Percentiles rank a stretch among this genome's conserved stretches.
These are phyloP conservation scores for Hansenula sp. DNA, from an alignment of 1,139 yeast genomes.

Conservation along the genomic window DNA sequence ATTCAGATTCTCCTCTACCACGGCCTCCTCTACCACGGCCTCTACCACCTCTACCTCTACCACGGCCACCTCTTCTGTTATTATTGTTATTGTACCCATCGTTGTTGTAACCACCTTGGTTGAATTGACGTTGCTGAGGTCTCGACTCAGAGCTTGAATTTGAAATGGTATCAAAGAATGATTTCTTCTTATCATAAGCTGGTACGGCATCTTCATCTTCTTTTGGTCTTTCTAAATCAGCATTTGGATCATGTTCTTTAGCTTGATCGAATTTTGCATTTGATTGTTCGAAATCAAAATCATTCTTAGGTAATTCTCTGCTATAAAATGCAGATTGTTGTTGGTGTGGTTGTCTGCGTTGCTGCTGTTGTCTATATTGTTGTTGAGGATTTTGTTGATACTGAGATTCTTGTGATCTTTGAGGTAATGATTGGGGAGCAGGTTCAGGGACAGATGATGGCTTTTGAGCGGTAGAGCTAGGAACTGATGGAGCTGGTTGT, in stretches of 20 bases:
- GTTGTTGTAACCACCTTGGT: constrained; percentile 19
- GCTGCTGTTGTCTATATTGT: constrained; percentile 16
- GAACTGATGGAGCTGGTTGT: too few relatives aligned
- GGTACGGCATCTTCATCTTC: constrained; percentile 18
- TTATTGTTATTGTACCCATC: constrained; percentile 44
- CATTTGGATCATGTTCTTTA: constrained; percentile 9
- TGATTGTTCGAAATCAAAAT: constrained; percentile 63
- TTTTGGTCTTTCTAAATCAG: constrained; percentile 8
- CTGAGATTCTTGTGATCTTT: constrained; percentile 9
- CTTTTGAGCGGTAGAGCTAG: too few relatives aligned
- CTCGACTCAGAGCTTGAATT: constrained; percentile 40
- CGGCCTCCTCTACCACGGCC: constrained; percentile 30
- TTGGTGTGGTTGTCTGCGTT: constrained; percentile 6
- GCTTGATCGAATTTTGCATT: constrained; percentile 50
- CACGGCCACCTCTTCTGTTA: constrained; percentile 14
- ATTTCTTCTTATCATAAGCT: constrained; percentile 64
- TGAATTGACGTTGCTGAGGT: constrained; percentile 24
- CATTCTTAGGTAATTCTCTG: constrained; percentile 35
- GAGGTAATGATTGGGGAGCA: constrained; percentile 23
- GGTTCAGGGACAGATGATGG: background rate
- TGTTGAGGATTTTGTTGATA: background rate
- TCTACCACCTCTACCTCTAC: constrained; percentile 29
- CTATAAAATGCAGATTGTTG: constrained; percentile 12
- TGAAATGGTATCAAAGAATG: constrained; percentile 80
- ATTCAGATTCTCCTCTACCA: constrained; percentile 26